A percentile compares a stretch with the other conserved stretches of the same genome.
These are phyloP conservation scores for Kregervanrija pseudodelftensis DNA, from an alignment of 805 yeast species.

Conservation along the genomic window DNA sequence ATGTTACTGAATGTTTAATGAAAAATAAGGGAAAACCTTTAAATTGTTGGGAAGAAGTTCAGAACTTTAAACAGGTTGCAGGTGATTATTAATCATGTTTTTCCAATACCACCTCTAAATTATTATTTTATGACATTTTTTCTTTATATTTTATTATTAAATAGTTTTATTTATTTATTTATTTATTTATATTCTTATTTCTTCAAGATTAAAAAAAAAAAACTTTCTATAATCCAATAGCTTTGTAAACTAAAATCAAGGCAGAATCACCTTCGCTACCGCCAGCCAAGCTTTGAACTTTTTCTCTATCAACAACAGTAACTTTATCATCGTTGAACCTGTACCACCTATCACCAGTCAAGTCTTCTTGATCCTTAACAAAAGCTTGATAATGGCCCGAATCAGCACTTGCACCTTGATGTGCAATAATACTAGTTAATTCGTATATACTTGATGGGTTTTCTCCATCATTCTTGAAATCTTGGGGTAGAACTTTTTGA, in stretches of 20 bases:
- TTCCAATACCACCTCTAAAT: not conserved
- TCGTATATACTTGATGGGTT: constrained; percentile 87
- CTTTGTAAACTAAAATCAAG: constrained; percentile 77
- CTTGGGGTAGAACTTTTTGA: constrained; percentile 37
- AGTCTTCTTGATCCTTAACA: constrained; percentile 60
- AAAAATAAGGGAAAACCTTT: constrained; percentile 58
- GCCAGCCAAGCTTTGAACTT: constrained; percentile 81
- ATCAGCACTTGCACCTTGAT: constrained; percentile 92
- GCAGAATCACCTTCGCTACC: constrained; percentile 99
- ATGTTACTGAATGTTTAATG: constrained; percentile 53
- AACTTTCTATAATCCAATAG: constrained; percentile 50
- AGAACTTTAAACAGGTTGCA: constrained; percentile 56
- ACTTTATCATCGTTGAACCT: constrained; percentile 92
- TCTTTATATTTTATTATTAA: not conserved
- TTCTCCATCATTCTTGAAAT: constrained; percentile 44
- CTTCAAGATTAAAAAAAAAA: not conserved
- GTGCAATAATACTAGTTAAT: constrained; percentile 77
- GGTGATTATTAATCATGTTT: constrained; percentile 8
- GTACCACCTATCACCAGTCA: constrained; percentile 79
- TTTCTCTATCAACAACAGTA: constrained; percentile 66
- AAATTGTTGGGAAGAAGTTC: constrained; percentile 79
- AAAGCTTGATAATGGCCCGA: constrained; percentile 96
- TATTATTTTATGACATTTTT: not conserved
- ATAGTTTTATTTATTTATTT: not conserved
- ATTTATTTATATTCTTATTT: not conserved